Conservation (phyloP, 2,329 filamentous ascomycete species). For the Drechslerella coelobrocha region DNA sequence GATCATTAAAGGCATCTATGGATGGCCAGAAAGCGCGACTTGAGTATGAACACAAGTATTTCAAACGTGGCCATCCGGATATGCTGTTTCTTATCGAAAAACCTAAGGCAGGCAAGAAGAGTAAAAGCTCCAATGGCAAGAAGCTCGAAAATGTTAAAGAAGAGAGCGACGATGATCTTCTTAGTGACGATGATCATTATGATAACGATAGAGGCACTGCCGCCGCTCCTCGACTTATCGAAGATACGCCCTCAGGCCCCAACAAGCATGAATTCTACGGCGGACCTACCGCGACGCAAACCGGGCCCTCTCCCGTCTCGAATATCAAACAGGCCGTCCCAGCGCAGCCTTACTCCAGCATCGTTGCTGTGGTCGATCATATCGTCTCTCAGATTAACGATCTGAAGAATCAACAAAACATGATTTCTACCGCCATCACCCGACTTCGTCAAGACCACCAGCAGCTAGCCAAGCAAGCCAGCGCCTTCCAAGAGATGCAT, state of each 20-base stretch:
- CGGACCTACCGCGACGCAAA: slow-evolving; percentile 7
- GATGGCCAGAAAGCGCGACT: slow-evolving; percentile 97
- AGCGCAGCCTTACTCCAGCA: slow-evolving; percentile 61
- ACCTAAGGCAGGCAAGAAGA: slow-evolving; percentile 66
- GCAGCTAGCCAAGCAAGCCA: slow-evolving; percentile 83
- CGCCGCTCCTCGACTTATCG: slow-evolving; percentile 54
- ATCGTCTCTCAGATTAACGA: slow-evolving; percentile 71
- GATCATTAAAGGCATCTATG: slow-evolving; percentile 96
- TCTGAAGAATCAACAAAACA: slow-evolving; percentile 82
- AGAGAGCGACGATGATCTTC: slow-evolving; percentile 60
- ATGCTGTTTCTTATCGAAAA: slow-evolving; percentile 69
- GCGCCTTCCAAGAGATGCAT: slow-evolving; percentile 87
- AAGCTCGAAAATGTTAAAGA: slow-evolving; percentile 75
- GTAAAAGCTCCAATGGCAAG: slow-evolving; percentile 62
- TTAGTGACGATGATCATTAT: slow-evolving; percentile 54
- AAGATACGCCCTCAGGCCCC: slow-evolving; percentile 29
- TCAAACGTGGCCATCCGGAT: slow-evolving; percentile 89
- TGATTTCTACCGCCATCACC: slow-evolving; percentile 82
- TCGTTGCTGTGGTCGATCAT: slow-evolving; percentile 36
- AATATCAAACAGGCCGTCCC: slow-evolving; percentile 59
- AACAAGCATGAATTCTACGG: slow-evolving; percentile 39
- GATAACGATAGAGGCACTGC: slow-evolving; percentile 57
- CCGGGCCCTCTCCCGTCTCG: slow-evolving; percentile 53
- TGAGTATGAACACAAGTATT: slow-evolving; percentile 97
- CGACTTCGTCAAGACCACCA: slow-evolving; percentile 84